Evolutionary conservation across 1,139 yeast genomes (phyloP).

Genomic region (Pichia sp.): DNA sequence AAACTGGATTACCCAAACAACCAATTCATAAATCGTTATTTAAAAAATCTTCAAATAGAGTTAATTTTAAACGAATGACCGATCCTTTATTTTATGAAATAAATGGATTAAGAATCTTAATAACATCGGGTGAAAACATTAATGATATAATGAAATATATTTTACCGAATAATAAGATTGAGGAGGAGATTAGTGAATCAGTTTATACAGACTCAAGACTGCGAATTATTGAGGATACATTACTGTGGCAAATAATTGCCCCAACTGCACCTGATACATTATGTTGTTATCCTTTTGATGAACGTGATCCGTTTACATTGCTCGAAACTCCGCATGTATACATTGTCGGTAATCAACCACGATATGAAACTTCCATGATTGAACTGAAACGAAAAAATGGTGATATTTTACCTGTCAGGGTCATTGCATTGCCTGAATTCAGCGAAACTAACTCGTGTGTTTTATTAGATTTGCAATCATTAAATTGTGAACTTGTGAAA

Average conservation of each 20-base stretch:
- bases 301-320: conserved; percentile 75
- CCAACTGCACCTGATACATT: conserved; percentile 98
- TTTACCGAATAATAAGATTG: conserved; percentile 32
- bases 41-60: conserved; percentile 38
- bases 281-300: conserved; percentile 81
- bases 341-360: conserved; percentile 77
- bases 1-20: conserved; percentile 81
- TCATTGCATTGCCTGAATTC: conserved; percentile 72
- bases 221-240: conserved; percentile 58
- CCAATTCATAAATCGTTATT: conserved; percentile 76
- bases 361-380: conserved; percentile 39
- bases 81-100: conserved; percentile 72
- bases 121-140: conserved; percentile 81
- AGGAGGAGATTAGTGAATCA: conserved; percentile 27
- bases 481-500: conserved; percentile 41
- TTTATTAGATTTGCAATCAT: conserved; percentile 52
- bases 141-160: conserved; percentile 69
- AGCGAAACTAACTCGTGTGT: conserved; percentile 61
- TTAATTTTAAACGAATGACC: conserved; percentile 47
- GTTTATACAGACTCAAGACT: conserved; percentile 32
- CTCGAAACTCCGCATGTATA: conserved; percentile 78
- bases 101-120: conserved; percentile 53
- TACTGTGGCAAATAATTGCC: conserved; percentile 79
- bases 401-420: conserved; percentile 35
- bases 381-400: conserved; percentile 31